Evolutionary conservation across 2,329 filamentous ascomycete genomes (phyloP), one percentile per base, ranked within the genome.

Genomic region (Ustulina deusta): DNA sequence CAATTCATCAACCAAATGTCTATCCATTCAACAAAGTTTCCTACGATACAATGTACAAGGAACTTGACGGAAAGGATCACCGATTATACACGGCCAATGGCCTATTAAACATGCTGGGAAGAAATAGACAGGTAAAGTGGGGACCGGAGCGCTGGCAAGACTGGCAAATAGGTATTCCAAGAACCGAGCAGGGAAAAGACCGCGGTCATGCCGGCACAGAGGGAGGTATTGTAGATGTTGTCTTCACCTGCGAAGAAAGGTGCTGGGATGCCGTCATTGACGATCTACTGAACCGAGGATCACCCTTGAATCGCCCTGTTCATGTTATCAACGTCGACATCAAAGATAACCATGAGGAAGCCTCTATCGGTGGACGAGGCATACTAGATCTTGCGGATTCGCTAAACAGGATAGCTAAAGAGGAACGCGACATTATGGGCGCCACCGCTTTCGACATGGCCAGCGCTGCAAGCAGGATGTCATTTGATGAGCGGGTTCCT

Each of bases 301-400:
- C 91, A 0, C 91, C 93, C 3, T 84, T 99, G 65, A 99, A 99
- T 79, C 86, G 93, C 1, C 94, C 96, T 0, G 96, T 99, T 0
- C 96, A 99, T 78, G 93, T 99, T 64, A 97, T 99, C 84, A 99
- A 99, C 75, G 91, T 99, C 62, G 96, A 99, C 78, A 99, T 99
- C 77, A 95, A 92, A 79, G 96, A 99, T 81, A 99, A 98, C 77
- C 96, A 98, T 77, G 95, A 99, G 79, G 96, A 99, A 80, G 96
- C 96, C 0, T 85, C 95, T 25, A 87, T 97, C 1, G 96, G 96
- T 10, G 96, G 96, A 1, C 89, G 91, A 73, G 96, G 93, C 51
- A 99, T 99, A 66, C 85, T 98, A 42, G 96, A 99, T 76, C 85
- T 99, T 40, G 96, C 96, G 0, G 89, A 95, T 76, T 89, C 89